A percentile compares a stretch with the other conserved stretches of the same genome.
phyloP scores from a whole-genome alignment of 441 rosid genomes.

The Pelargonium myrrhifolium region DNA sequence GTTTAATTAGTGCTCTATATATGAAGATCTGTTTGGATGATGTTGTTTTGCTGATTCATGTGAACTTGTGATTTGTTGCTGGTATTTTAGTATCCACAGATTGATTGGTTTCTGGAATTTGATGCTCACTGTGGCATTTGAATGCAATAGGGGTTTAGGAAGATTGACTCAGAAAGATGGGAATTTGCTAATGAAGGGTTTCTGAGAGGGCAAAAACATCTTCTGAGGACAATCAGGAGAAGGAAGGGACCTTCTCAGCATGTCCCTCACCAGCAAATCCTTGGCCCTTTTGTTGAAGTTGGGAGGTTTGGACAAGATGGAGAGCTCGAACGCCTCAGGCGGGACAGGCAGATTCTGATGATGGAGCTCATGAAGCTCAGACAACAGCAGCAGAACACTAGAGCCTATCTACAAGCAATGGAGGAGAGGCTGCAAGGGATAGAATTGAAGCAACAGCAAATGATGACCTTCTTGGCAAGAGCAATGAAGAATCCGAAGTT shows the following conservation, averaged over 20 bases:
- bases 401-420: constrained; percentile 49
- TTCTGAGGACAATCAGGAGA: constrained; percentile 59
- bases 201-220: constrained; percentile 57
- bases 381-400: constrained; percentile 60
- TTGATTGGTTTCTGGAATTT: too few relatives aligned
- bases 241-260: constrained; percentile 38
- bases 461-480: constrained; percentile 77
- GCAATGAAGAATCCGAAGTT: constrained; percentile 57
- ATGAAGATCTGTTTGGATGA: too few relatives aligned
- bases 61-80: too few relatives aligned
- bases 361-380: constrained; percentile 64
- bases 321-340: constrained; percentile 47
- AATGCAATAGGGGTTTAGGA: too few relatives aligned
- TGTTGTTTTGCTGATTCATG: too few relatives aligned
- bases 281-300: constrained; percentile 47
- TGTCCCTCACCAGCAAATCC: constrained; percentile 33
- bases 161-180: too few relatives aligned
- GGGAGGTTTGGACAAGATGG: constrained; percentile 56
- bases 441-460: constrained; percentile 72
- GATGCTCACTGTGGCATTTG: too few relatives aligned
- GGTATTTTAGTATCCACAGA: too few relatives aligned
- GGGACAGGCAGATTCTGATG: constrained; percentile 54
- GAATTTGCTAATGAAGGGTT: constrained; percentile 66
- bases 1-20: too few relatives aligned
- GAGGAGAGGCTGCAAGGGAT: constrained; percentile 58